These are phyloP conservation scores for Agarophyton chilense DNA, from an alignment of 23 red algal genomes.

Conservation along the genomic window DNA sequence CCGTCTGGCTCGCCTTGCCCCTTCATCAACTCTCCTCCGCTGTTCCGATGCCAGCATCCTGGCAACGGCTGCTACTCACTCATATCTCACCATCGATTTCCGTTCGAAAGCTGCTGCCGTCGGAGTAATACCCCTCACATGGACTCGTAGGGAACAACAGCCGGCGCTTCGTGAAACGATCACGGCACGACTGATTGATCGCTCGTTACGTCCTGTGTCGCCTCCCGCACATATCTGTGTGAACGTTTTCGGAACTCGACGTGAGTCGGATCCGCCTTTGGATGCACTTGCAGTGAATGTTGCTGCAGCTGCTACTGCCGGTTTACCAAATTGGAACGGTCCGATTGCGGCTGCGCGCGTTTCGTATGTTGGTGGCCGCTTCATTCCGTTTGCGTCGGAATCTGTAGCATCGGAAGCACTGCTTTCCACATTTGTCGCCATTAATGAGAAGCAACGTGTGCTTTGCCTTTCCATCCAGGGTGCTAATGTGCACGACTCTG, in stretches of 20 bases:
- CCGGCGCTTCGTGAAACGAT: slow-evolving; percentile 72
- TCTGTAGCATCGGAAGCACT: neutral
- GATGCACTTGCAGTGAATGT: slow-evolving; percentile 84
- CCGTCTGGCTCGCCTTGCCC: slow-evolving; percentile 64
- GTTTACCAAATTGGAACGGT: slow-evolving; percentile 15
- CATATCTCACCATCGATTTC: slow-evolving; percentile 67
- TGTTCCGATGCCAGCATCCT: slow-evolving; percentile 30
- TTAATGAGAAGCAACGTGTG: neutral
- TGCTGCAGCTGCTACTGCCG: slow-evolving; percentile 60
- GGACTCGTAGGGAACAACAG: slow-evolving; percentile 67
- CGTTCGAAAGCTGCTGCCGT: slow-evolving; percentile 81
- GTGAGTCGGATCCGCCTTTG: slow-evolving; percentile 10
- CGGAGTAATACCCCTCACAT: slow-evolving; percentile 87
- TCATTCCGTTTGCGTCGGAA: slow-evolving; percentile 19
- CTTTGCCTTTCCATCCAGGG: slow-evolving; percentile 32
- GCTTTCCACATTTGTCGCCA: slow-evolving; percentile 45
- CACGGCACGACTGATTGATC: slow-evolving; percentile 83
- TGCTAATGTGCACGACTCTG: neutral
- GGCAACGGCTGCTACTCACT: slow-evolving; percentile 35
- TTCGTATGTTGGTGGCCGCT: slow-evolving; percentile 39
- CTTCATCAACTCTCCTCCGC: slow-evolving; percentile 28
- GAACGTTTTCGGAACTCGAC: slow-evolving; percentile 55
- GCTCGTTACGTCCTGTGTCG: slow-evolving; percentile 71
- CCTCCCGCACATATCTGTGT: slow-evolving; percentile 66
- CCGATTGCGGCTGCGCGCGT: slow-evolving; percentile 57